These are phyloP conservation scores for Lepraria neglecta DNA, from an alignment of 495 filamentous ascomycete species.

Conservation along the genomic window DNA sequence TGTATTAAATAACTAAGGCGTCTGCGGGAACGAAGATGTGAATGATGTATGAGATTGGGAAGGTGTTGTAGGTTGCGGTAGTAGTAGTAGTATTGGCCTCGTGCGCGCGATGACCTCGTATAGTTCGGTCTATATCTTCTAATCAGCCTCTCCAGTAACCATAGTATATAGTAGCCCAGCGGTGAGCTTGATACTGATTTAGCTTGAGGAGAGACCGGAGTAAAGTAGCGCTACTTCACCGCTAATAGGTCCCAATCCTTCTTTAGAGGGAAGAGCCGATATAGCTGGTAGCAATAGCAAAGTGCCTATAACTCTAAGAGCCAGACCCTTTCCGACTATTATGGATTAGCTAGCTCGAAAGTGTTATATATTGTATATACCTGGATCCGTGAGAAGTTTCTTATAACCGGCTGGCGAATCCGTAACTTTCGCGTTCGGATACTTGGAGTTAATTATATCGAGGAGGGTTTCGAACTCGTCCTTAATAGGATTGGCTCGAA, in stretches of 20 bases:
- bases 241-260: slow-evolving; percentile 17
- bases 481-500: slow-evolving; percentile 34
- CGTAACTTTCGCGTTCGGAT: slow-evolving; percentile 23
- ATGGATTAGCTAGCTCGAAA: slow-evolving; percentile 10
- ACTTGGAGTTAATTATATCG: slow-evolving; percentile 31
- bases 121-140: too few species aligned
- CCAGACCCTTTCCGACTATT: slow-evolving; percentile 23
- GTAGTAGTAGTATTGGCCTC: too few species aligned
- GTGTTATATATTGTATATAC: slow-evolving; percentile 5
- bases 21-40: slow-evolving; percentile 27
- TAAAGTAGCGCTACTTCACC: too few species aligned
- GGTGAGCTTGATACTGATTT: too few species aligned
- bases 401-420: slow-evolving; percentile 28
- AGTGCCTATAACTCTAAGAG: slow-evolving; percentile 25
- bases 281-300: slow-evolving; percentile 28
- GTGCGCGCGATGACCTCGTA: too few species aligned
- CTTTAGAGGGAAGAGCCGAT: slow-evolving; percentile 27
- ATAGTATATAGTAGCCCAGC: too few species aligned
- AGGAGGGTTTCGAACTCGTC: slow-evolving; percentile 34
- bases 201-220: too few species aligned
- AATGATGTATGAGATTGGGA: neutral
- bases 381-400: slow-evolving; percentile 25
- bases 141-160: too few species aligned
- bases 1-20: slow-evolving; percentile 38
- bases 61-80: too few species aligned